A percentile compares a stretch with the other conserved stretches of the same genome.
Conservation (phyloP, 331 rosid genomes). For the Stylosanthes scabra region DNA sequence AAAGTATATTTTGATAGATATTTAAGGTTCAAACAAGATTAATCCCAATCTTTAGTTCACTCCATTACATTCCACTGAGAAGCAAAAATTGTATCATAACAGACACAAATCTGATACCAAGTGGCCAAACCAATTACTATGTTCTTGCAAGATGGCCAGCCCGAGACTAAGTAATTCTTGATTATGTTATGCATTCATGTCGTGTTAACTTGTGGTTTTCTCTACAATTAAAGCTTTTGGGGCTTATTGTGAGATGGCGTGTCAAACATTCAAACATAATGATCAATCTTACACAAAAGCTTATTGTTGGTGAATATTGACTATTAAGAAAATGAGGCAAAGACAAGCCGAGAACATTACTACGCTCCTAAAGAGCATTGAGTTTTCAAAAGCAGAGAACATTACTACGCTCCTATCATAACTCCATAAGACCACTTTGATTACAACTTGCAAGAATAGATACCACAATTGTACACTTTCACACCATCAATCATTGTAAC, state of each 20-base stretch:
- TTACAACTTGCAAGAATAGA: too few relatives aligned
- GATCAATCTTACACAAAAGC: background rate
- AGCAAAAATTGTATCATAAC: background rate
- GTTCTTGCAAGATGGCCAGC: constrained; percentile 5
- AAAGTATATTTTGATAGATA: background rate
- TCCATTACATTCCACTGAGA: background rate
- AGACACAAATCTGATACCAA: background rate
- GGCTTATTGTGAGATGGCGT: background rate
- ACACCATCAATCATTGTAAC: too few relatives aligned
- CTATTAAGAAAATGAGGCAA: too few relatives aligned
- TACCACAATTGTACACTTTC: too few relatives aligned
- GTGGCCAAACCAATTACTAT: constrained; percentile 6
- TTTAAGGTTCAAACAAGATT: constrained; percentile 23
- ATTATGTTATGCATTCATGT: background rate
- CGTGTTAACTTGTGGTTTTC: background rate
- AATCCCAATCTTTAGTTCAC: background rate
- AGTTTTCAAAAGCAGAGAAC: too few relatives aligned
- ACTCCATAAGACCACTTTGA: too few relatives aligned
- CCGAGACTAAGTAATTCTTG: constrained; percentile 9
- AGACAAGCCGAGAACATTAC: too few relatives aligned
- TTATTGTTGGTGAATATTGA: too few relatives aligned
- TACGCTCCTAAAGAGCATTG: too few relatives aligned
- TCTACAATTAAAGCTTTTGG: constrained; percentile 5
- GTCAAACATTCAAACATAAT: background rate
- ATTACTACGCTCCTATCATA: too few relatives aligned